Evolutionary conservation across 345 rosid genomes (phyloP), one percentile per base, ranked within the genome.

Genomic region (Ricinus communis): DNA sequence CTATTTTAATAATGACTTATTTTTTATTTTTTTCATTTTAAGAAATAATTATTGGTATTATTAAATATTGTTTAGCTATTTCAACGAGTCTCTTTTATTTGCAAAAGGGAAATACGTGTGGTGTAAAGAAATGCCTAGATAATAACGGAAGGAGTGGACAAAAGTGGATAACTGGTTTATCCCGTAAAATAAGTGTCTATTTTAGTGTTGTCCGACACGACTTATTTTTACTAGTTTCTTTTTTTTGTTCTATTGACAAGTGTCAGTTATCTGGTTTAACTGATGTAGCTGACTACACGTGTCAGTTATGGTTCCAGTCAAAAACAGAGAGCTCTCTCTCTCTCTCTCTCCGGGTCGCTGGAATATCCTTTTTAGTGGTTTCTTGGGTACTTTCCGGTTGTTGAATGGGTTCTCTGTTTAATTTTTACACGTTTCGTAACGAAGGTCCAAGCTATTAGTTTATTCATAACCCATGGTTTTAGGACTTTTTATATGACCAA

Each of bases 181-280:
- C 62, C 55, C 50, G 41, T 76, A 68, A 70, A 41, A 24, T 31
- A 24, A 49, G 61, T 55, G 71, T 38, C 56, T 11, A 52, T 56
- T 0, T 73, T 43, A 46, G 40, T 46, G 12, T 16, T 72, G 65
- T 51, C 53, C 5, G 56, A 43, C 71, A 51, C 67, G 51, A 36
- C 53, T 9, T 41, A 36, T 16, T 62, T 43, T 53, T 40, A 55
- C 18, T 5, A 8, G 24, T 31, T 24, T 21, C 28, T 6, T 24
- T n/a, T n/a, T n/a, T n/a, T n/a, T n/a, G n/a, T n/a, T n/a, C n/a
- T 21, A 0, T 25, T 14, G 63, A 74, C 82, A 79, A 12, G 70
- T 71, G 82, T 71, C 67, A 11, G 12, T 7, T 15, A 38, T 9
- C n/a, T 0, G 41, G 56, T 46, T 25, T 0, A 11, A 9, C 15